Evolutionary conservation across 306 rosid genomes (phyloP), one percentile per base, ranked within the genome.

Genomic region (Pyrus pyrifolia): DNA sequence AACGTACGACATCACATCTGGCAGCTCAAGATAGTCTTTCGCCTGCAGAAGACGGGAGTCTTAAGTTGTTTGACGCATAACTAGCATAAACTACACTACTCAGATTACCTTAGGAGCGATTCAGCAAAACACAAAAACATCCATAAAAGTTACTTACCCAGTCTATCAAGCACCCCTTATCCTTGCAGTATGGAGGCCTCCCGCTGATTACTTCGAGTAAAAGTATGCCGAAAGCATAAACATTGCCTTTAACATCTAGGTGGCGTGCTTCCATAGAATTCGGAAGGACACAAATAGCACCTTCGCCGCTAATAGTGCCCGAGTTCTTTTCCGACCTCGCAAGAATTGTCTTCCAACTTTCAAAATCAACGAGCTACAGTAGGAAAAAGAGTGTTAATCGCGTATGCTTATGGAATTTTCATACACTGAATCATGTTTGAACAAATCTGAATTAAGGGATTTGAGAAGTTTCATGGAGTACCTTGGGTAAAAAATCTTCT

Each of bases 401-500:
- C 0, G 17, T 14, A 60, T 27, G 30, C 38, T 9, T 64, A 33
- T 8, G 14, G 45, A 64, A 17, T 31, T 64, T 18, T 31, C 68
- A 64, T 64, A 31, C 21, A 19, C 68, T 60, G 68, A 42, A 73
- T 27, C 25, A 58, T 22, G 15, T 42, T 22, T 17, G 3, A 73
- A 27, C 29, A 25, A 44, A 18, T 72, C 14, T 62, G 25, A 19
- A 59, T 58, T 66, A 35, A 11, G 71, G 68, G 74, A 42, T 22
- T 38, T 81, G 68, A 73, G 76, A 31, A 69, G 65, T 14, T 42
- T 75, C 71, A 11, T 53, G 21, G 71, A 80, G 25, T 75, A 91
- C 99, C 99, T 90, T 91, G 31, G 99, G 99, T 65, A 91, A 88
- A 83, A 96, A 96, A 83, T 96, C 98, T 45, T 96, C 99, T 30